phyloP scores from a whole-genome alignment of 139 green algal species.

The Coelastrella sp. region DNA sequence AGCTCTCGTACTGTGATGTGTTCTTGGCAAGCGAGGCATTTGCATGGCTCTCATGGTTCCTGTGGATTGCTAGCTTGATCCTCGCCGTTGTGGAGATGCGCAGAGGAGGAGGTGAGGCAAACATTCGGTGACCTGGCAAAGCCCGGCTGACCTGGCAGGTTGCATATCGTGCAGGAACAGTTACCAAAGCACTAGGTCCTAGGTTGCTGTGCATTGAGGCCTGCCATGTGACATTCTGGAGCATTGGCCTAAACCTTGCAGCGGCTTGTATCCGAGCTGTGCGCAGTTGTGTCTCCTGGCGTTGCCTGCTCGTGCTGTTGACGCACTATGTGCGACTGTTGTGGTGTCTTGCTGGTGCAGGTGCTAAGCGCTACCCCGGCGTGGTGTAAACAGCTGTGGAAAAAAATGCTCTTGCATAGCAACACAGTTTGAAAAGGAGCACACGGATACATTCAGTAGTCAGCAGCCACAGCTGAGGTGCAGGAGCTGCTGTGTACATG shows the following conservation, averaged over 20 bases:
- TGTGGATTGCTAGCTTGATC: constrained; percentile 42
- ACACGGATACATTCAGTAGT: no score
- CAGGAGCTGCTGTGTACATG: no score
- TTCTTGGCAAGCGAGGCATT: constrained; percentile 40
- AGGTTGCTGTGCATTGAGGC: not conserved
- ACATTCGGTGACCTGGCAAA: not conserved
- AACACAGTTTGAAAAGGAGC: no score
- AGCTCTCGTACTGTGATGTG: constrained; percentile 21
- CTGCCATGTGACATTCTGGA: not conserved
- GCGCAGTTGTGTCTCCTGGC: no score
- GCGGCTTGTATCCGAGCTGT: no score
- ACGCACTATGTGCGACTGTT: not conserved
- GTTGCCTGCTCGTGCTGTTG: not conserved
- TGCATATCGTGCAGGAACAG: not conserved
- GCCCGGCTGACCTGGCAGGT: not conserved
- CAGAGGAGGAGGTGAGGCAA: constrained; percentile 7
- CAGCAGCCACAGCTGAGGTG: no score
- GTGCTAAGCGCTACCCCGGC: not conserved
- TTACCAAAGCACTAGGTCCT: not conserved
- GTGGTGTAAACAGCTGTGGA: not conserved
- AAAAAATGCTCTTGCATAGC: no score
- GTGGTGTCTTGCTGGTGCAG: not conserved
- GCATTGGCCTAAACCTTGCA: no score
- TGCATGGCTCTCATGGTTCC: constrained; percentile 49
- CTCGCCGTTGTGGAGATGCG: constrained; percentile 43